Percentiles rank a stretch among this genome's conserved stretches.
These are phyloP conservation scores for Malassezia globosa DNA, from an alignment of 1,284 basidiomycete genomes.

Conservation along the genomic window DNA sequence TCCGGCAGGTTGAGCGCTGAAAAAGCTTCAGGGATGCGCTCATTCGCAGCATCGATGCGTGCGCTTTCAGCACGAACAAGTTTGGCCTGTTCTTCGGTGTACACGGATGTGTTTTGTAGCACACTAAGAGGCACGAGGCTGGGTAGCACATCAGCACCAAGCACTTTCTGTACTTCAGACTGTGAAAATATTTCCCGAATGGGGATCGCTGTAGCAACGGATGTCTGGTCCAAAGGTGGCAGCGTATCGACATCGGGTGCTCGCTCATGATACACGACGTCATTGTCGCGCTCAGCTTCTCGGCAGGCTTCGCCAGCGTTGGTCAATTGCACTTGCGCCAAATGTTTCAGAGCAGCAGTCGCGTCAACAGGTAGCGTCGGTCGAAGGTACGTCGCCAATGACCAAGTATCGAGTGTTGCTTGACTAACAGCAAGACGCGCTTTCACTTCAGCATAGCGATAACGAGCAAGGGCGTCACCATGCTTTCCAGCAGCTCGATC, in stretches of 20 bases:
- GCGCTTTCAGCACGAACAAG: constrained; percentile 80
- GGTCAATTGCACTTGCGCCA: constrained; percentile 70
- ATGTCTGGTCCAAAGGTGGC: constrained; percentile 65
- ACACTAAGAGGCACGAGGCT: constrained; percentile 83
- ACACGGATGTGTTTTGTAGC: constrained; percentile 87
- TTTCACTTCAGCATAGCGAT: constrained; percentile 64
- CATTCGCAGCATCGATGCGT: constrained; percentile 69
- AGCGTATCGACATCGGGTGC: constrained; percentile 70
- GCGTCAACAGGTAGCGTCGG: constrained; percentile 82
- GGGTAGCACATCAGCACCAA: constrained; percentile 81
- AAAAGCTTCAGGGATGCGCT: constrained; percentile 65
- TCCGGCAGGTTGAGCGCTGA: constrained; percentile 72
- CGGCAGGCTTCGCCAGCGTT: constrained; percentile 64
- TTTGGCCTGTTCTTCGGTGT: constrained; percentile 98
- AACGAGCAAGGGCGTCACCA: constrained; percentile 72
- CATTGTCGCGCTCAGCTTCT: constrained; percentile 78
- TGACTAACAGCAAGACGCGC: constrained; percentile 73
- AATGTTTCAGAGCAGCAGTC: constrained; percentile 63
- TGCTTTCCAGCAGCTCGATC: constrained; percentile 69
- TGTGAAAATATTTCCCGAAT: constrained; percentile 89
- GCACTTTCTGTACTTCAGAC: constrained; percentile 84
- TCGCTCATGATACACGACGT: constrained; percentile 95
- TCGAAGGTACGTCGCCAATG: constrained; percentile 49
- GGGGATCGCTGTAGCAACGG: constrained; percentile 66
- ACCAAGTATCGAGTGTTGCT: neutral